phyloP scores from a whole-genome alignment of 345 rosid genomes.

The Durio zibethinus region DNA sequence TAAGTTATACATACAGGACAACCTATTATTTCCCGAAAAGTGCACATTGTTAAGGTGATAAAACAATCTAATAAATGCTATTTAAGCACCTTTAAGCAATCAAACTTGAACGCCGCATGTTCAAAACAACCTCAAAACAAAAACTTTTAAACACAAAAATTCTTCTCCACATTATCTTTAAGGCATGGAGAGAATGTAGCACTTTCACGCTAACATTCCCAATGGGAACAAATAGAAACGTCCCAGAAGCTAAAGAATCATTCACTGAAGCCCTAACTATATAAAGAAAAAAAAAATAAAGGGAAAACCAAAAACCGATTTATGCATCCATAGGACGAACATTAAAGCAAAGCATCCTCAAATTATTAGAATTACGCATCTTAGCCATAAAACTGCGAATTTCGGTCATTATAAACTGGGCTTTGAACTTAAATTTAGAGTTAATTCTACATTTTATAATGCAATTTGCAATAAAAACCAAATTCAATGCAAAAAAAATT shows the following conservation, averaged over 20 bases:
- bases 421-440: not conserved
- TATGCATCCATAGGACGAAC: not conserved
- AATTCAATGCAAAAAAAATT: not conserved
- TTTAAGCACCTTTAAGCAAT: not conserved
- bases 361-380: too few relatives aligned
- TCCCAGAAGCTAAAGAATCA: not conserved
- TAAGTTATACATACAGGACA: not conserved
- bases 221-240: not conserved
- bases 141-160: not conserved
- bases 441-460: not conserved
- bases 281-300: not conserved
- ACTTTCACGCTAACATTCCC: not conserved
- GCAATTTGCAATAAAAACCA: not conserved
- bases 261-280: not conserved
- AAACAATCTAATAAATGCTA: not conserved
- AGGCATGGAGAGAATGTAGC: too few relatives aligned
- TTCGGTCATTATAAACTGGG: not conserved
- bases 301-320: not conserved
- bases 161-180: too few relatives aligned
- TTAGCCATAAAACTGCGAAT: not conserved
- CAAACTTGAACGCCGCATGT: not conserved
- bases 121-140: not conserved
- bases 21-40: not conserved
- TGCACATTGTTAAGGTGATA: not conserved
- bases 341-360: not conserved